A percentile compares a stretch with the other conserved stretches of the same genome.
phyloP scores from a whole-genome alignment of 768 basidiomycete genomes.

The Suillus placidus region DNA sequence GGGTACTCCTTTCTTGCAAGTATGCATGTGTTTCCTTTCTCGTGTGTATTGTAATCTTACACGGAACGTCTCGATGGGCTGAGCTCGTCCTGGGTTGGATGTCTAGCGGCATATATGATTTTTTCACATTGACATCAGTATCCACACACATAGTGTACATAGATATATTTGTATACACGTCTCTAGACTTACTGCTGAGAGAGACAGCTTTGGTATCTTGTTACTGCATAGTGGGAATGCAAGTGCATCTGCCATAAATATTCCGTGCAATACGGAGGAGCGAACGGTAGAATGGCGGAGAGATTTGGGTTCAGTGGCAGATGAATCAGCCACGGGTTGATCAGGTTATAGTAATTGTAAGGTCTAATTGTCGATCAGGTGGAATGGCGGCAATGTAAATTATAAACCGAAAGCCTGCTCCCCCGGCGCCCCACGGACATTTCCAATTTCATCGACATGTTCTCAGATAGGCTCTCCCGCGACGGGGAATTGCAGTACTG shows the following conservation, averaged over 20 bases:
- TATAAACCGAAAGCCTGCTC: neutral
- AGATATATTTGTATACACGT: constrained; percentile 9
- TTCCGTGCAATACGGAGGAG: neutral
- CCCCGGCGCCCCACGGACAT: neutral
- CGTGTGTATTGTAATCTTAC: neutral
- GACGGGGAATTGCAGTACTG: neutral
- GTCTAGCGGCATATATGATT: constrained; percentile 2
- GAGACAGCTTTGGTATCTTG: neutral
- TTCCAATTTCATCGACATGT: neutral
- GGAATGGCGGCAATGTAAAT: neutral
- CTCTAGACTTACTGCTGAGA: neutral
- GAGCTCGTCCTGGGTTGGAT: neutral
- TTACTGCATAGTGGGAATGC: neutral
- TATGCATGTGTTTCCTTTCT: constrained; percentile 6
- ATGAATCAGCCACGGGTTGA: neutral
- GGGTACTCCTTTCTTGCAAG: neutral
- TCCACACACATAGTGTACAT: constrained; percentile 9
- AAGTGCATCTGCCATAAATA: neutral
- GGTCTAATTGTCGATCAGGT: neutral
- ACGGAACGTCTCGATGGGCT: neutral
- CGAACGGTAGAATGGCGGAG: neutral
- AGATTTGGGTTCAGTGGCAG: neutral
- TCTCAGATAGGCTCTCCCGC: neutral
- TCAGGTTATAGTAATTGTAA: neutral
- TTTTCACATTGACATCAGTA: constrained; percentile 4